Percentiles rank a stretch among this genome's conserved stretches.
phyloP scores from a whole-genome alignment of 208 protist species.

The Crithidia fasciculata region DNA sequence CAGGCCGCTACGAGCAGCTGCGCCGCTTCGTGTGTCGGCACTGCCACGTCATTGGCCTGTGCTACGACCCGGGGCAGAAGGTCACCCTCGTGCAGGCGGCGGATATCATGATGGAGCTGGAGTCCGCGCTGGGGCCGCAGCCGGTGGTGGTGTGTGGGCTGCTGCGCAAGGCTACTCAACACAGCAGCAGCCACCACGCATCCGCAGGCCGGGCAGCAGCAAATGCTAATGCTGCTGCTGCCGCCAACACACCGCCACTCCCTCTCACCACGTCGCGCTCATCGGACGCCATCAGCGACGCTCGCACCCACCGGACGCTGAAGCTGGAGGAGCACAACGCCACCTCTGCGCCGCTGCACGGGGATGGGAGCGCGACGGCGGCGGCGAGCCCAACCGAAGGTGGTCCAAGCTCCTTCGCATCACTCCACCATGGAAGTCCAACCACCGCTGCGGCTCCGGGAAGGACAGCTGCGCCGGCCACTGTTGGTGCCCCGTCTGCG shows the following conservation, averaged over 20 bases:
- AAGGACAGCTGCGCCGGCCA: background rate
- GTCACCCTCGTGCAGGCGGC: conserved; percentile 82
- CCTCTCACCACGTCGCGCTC: background rate
- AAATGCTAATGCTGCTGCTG: too few relatives aligned
- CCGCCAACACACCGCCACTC: background rate
- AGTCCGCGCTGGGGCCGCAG: conserved; percentile 70
- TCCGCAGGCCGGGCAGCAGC: too few relatives aligned
- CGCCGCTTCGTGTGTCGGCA: conserved; percentile 75
- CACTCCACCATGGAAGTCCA: too few relatives aligned
- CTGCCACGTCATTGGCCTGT: conserved; percentile 79
- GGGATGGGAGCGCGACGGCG: too few relatives aligned
- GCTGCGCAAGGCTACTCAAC: conserved; percentile 11
- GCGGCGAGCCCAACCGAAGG: too few relatives aligned
- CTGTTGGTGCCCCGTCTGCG: background rate
- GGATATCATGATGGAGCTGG: conserved; percentile 81
- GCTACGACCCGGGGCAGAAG: conserved; percentile 78
- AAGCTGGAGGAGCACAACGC: background rate
- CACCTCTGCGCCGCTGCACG: background rate
- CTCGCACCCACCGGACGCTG: background rate
- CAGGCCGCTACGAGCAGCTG: conserved; percentile 69
- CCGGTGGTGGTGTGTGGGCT: conserved; percentile 84
- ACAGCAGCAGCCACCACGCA: too few relatives aligned
- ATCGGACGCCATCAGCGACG: background rate
- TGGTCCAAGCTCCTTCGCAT: too few relatives aligned
- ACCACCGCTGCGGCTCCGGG: background rate